These are phyloP conservation scores for Wickerhamiella australiensis DNA, from an alignment of 805 yeast species.

Conservation along the genomic window DNA sequence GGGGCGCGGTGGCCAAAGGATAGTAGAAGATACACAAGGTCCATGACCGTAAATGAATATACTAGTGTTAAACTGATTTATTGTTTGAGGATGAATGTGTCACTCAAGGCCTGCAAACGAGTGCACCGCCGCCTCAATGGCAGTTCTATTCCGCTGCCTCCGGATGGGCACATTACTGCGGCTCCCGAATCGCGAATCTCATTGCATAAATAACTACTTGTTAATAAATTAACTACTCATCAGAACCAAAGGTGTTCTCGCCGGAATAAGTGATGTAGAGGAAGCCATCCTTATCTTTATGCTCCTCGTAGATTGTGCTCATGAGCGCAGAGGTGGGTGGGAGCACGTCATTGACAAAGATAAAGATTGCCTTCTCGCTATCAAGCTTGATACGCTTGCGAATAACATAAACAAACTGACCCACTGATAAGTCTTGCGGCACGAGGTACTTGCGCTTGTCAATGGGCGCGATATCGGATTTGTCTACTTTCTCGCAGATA, in stretches of 20 bases:
- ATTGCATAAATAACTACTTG: constrained; percentile 2
- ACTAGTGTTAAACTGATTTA: no score
- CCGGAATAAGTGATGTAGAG: constrained; percentile 92
- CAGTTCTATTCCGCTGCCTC: not conserved
- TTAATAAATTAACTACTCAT: constrained; percentile 4
- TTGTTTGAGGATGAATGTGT: no score
- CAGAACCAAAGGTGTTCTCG: constrained; percentile 83
- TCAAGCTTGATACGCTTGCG: constrained; percentile 93
- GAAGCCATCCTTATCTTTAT: constrained; percentile 96
- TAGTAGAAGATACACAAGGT: no score
- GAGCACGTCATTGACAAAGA: constrained; percentile 89
- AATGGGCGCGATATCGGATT: constrained; percentile 88
- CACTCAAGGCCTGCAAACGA: no score
- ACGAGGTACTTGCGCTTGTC: constrained; percentile 96
- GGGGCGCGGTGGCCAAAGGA: no score
- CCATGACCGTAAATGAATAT: no score
- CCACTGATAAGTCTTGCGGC: constrained; percentile 91
- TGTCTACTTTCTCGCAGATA: constrained; percentile 94
- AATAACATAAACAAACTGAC: constrained; percentile 95
- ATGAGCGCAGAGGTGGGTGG: constrained; percentile 97
- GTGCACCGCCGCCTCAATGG: no score
- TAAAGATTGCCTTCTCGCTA: constrained; percentile 94
- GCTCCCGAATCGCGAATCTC: not conserved
- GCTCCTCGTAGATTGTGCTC: constrained; percentile 91
- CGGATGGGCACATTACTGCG: not conserved